Conservation (phyloP, 176 grass and related monocot species). For the Pontederia crassipes region DNA sequence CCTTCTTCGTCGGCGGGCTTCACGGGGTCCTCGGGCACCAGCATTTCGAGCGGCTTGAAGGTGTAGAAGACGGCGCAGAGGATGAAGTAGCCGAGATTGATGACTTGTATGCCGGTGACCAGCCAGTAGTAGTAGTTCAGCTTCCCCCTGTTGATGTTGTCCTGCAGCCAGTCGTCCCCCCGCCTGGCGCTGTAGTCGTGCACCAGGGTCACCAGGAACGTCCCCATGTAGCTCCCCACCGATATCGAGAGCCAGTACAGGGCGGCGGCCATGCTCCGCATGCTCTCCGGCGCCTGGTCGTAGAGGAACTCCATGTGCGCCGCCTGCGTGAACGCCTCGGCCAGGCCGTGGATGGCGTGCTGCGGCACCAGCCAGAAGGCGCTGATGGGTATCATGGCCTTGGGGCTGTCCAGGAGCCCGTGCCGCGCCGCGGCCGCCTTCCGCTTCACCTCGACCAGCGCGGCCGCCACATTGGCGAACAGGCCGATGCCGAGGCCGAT, state of each 20-base stretch:
- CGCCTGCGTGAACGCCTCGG: constrained; percentile 71
- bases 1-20: constrained; percentile 31
- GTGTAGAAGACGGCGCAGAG: constrained; percentile 56
- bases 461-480: constrained; percentile 44
- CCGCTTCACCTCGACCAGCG: constrained; percentile 44
- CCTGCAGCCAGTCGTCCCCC: constrained; percentile 69
- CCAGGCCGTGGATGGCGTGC: constrained; percentile 63
- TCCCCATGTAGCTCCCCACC: constrained; percentile 62
- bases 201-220: constrained; percentile 55
- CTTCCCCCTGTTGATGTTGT: constrained; percentile 82
- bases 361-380: constrained; percentile 86
- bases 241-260: constrained; percentile 70
- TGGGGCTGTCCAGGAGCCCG: constrained; percentile 35
- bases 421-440: constrained; percentile 31
- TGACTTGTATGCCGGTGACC: constrained; percentile 45
- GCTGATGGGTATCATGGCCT: constrained; percentile 38
- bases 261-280: constrained; percentile 70
- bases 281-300: constrained; percentile 80
- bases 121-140: constrained; percentile 82
- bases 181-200: constrained; percentile 36
- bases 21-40: background rate
- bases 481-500: constrained; percentile 56
- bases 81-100: constrained; percentile 63
- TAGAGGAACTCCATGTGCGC: constrained; percentile 87
- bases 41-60: constrained; percentile 54